These are phyloP conservation scores for Paramecium sexaurelia DNA, from an alignment of 73 alveolate species.

Conservation along the genomic window DNA sequence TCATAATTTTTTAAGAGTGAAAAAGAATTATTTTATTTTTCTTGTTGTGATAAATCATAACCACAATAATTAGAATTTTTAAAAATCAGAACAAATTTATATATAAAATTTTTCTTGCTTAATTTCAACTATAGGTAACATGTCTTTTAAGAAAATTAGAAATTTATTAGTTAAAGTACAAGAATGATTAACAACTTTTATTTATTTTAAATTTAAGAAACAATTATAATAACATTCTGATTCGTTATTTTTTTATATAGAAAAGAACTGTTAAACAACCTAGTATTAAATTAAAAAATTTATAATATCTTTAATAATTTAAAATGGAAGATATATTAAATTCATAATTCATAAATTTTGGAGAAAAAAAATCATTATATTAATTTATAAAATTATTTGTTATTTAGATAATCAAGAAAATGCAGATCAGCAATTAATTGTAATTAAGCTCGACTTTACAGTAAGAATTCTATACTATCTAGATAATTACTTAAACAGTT, in stretches of 20 bases:
- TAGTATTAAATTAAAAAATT: not conserved
- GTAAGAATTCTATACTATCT: not conserved
- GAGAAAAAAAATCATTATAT: not conserved
- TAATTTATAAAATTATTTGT: not conserved
- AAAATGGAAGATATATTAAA: not conserved
- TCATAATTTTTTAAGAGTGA: no score
- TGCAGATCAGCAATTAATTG: not conserved
- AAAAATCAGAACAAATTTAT: no score
- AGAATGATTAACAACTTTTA: no score
- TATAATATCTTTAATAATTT: not conserved
- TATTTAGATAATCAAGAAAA: not conserved
- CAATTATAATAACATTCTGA: no score
- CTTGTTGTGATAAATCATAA: no score
- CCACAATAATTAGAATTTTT: no score
- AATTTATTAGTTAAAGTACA: no score
- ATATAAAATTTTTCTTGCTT: no score
- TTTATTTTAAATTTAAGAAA: no score
- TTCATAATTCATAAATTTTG: not conserved
- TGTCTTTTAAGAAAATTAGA: no score
- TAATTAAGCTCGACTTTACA: not conserved
- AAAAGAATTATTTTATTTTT: no score
- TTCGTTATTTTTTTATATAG: not conserved
- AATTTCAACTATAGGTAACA: no score
- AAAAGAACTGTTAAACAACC: not conserved
- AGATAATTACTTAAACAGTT: not conserved